Base-by-base conservation (phyloP, 2,329 filamentous ascomycete species). In the Paecilomyces variotii region DNA sequence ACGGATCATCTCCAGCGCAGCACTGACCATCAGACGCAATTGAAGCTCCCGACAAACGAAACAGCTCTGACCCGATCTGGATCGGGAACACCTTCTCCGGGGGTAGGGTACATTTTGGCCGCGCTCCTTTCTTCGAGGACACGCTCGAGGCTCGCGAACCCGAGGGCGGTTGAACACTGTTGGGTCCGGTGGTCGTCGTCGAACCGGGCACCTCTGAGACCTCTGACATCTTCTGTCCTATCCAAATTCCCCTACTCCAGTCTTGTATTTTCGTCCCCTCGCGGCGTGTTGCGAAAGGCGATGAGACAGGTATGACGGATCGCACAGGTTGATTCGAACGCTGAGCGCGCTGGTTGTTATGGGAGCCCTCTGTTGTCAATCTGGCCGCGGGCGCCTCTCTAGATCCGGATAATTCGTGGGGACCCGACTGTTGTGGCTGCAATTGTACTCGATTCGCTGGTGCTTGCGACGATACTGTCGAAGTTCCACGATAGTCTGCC, bases 11-110 rank as follows among this genome's bases (percentile, higher is more conserved):
- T 25, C 53, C 53, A 54, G 28, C 55, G 30, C 4, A 39, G 28
- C 53, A 77, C 83, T 78, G 74, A 88, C 86, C 86, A 83, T 89
- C 87, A 63, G 85, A 88, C 57, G 84, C 85, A 59, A 89, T 84
- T 54, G 85, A 88, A 11, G 87, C 86, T 32, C 87, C 87, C 9
- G 86, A 88, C 53, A 89, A 73, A 60, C 84, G 79, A 71, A 89
- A 89, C n/a, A 88, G 70, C 66, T 87, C 82, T 2, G 83, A 85
- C 2, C 87, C 86, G 60, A 89, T 86, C 69, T 89, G 87, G 58
- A 89, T 87, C 0, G 86, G 82, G 66, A 89, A 89, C 3, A 88
- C 84, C 68, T 85, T 85, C 55, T 84, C 81, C 1, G 78, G 72
- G 2, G 84, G 84, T 7, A 86, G 62, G 7, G 55, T 65, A 53